Conservation (phyloP, 805 yeast species). For the Wickerhamomyces bovis region DNA sequence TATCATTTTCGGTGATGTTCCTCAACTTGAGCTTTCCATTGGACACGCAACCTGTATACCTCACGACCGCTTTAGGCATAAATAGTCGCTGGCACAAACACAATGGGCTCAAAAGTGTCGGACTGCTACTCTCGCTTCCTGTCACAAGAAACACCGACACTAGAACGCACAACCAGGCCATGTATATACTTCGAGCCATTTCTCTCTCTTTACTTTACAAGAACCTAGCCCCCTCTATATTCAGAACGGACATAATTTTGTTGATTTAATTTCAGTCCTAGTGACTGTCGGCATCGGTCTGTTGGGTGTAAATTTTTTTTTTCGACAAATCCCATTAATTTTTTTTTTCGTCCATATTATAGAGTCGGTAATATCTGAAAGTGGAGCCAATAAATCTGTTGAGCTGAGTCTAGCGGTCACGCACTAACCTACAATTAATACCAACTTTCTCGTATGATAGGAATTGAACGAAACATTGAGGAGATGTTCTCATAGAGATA, state of each 20-base stretch:
- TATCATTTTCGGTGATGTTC: neutral
- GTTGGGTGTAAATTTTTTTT: neutral
- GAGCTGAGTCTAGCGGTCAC: too few species aligned
- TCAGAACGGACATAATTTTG: neutral
- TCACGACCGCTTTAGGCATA: neutral
- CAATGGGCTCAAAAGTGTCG: neutral
- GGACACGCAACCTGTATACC: neutral
- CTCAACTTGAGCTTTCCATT: neutral
- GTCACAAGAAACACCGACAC: neutral
- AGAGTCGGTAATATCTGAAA: neutral
- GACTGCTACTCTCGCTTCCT: neutral
- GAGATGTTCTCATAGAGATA: too few species aligned
- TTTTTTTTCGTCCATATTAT: too few species aligned
- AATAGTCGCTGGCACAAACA: neutral
- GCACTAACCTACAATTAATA: too few species aligned
- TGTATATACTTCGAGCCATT: neutral
- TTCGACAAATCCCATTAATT: neutral
- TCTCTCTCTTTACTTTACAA: neutral
- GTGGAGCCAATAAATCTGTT: neutral
- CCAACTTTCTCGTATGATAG: too few species aligned
- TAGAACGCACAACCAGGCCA: neutral
- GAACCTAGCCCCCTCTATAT: neutral
- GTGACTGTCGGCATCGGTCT: neutral
- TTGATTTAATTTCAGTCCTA: too few species aligned
- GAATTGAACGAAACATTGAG: too few species aligned